Conservation (phyloP, 2,329 filamentous ascomycete species). For the Epicoccum nigrum region DNA sequence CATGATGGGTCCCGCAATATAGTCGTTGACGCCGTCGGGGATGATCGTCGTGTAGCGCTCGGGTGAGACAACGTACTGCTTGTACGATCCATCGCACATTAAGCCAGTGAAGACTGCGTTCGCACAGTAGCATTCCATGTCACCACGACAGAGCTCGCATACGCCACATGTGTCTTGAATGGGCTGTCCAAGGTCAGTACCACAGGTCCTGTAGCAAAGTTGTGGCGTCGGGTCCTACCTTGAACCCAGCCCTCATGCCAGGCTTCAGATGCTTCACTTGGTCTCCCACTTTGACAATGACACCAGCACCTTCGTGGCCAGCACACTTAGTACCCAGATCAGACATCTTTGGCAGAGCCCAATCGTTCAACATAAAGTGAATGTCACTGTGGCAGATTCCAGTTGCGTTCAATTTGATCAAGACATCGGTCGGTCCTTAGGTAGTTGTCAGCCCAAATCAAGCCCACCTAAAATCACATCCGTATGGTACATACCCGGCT, state of each 20-base stretch:
- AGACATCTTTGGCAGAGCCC: conserved; percentile 50
- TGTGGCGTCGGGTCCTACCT: conserved; percentile 28
- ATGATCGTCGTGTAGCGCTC: conserved; percentile 62
- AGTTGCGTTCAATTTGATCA: conserved; percentile 64
- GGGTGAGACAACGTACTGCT: conserved; percentile 64
- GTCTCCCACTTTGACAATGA: conserved; percentile 62
- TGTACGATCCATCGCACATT: conserved; percentile 56
- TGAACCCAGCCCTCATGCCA: conserved; percentile 45
- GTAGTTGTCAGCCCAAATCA: conserved; percentile 1
- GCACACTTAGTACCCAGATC: conserved; percentile 53
- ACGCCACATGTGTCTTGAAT: conserved; percentile 42
- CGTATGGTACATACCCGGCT: conserved; percentile 46
- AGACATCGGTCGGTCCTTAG: conserved; percentile 59
- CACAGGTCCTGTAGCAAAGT: not conserved
- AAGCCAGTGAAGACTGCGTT: conserved; percentile 37
- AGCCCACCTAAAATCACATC: not conserved
- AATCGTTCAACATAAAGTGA: conserved; percentile 63
- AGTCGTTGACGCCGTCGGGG: conserved; percentile 61
- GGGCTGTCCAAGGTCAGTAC: conserved; percentile 24
- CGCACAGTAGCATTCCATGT: conserved; percentile 60
- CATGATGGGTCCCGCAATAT: conserved; percentile 66
- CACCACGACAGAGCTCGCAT: conserved; percentile 57
- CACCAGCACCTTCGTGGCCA: conserved; percentile 64
- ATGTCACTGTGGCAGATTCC: conserved; percentile 65
- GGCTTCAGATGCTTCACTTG: conserved; percentile 58